Base-by-base conservation (phyloP, 2,329 filamentous ascomycete species). In the Paecilomyces niveus region DNA sequence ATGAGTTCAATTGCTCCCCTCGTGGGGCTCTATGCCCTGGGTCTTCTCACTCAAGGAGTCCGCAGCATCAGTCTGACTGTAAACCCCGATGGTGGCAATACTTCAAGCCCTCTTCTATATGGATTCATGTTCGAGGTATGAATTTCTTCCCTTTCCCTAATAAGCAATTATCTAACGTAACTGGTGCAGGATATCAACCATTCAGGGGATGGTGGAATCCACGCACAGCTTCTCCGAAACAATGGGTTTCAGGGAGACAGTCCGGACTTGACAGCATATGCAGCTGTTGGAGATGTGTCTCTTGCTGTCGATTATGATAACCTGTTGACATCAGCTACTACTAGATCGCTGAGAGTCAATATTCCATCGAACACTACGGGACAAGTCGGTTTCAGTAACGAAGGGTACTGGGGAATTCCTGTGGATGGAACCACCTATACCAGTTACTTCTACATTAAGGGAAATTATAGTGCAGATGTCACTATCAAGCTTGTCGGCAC, bases 141-240 rank as follows among this genome's bases (percentile, higher is more conserved):
- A 31, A 29, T 29, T 7, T 29, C 21, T 8, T 13, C 33, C 49
- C 53, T 18, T 32, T 32, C 39, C 13, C n/a, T 24, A 24, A 18
- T 45, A 18, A 45, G 18, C n/a, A 45, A 7, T 11, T 1, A 26
- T 31, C 32, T 53, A 13, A 51, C 26, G 24, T 35, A 9, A 24
- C 55, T 13, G 0, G 9, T 13, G 35, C 54, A 84, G 81, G 83
- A 85, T 57, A 87, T 87, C 69, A 85, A 85, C 70, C 84, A 88
- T 69, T 86, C 84, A 1, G 87, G 87, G 2, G 88, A 90, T 67
- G 87, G 88, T 22, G 88, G 87, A 4, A 83, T 90, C 61, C 90
- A 90, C 68, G 87, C 85, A 54, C 87, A 90, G 67, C 72, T 90
- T 58, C 82, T 90, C 58, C 82, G 81, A 55, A 90, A 90, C 71